Evolutionary conservation across 345 rosid genomes (phyloP).

Genomic region (Arabidopsis arenosa): DNA sequence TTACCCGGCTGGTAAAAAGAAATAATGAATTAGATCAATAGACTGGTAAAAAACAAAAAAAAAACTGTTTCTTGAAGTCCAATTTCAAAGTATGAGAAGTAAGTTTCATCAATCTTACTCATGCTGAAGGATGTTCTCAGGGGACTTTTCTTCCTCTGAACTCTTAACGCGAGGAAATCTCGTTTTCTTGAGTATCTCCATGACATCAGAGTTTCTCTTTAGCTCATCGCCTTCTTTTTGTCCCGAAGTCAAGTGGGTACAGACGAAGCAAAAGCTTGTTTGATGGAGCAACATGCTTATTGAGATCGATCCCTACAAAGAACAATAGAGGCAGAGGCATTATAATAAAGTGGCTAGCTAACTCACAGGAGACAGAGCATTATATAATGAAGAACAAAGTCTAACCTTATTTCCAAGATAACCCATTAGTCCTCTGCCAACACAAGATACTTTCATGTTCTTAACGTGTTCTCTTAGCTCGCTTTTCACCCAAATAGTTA

Average conservation of each 20-base stretch:
- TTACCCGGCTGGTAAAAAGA: slow-evolving; percentile 67
- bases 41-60: not conserved
- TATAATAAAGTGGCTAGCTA: not conserved
- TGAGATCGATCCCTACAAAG: slow-evolving; percentile 91
- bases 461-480: slow-evolving; percentile 85
- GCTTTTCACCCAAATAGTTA: slow-evolving; percentile 92
- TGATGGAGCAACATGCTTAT: slow-evolving; percentile 89
- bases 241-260: slow-evolving; percentile 49
- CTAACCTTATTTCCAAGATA: slow-evolving; percentile 96
- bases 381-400: not conserved
- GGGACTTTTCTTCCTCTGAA: slow-evolving; percentile 73
- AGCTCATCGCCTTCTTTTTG: slow-evolving; percentile 51
- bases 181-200: slow-evolving; percentile 50
- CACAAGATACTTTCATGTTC: slow-evolving; percentile 97
- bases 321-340: slow-evolving; percentile 4
- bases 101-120: slow-evolving; percentile 65
- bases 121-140: slow-evolving; percentile 91
- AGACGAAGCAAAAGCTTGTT: slow-evolving; percentile 51
- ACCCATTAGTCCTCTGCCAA: slow-evolving; percentile 98
- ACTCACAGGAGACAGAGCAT: not conserved
- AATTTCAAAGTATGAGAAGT: slow-evolving; percentile 2
- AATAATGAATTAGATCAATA: slow-evolving; percentile 9
- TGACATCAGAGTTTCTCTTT: slow-evolving; percentile 48
- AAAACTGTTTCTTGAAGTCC: slow-evolving; percentile 9
- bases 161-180: slow-evolving; percentile 72